phyloP scores from a whole-genome alignment of 805 yeast genomes.

The Pichia rugopelliculosa region DNA sequence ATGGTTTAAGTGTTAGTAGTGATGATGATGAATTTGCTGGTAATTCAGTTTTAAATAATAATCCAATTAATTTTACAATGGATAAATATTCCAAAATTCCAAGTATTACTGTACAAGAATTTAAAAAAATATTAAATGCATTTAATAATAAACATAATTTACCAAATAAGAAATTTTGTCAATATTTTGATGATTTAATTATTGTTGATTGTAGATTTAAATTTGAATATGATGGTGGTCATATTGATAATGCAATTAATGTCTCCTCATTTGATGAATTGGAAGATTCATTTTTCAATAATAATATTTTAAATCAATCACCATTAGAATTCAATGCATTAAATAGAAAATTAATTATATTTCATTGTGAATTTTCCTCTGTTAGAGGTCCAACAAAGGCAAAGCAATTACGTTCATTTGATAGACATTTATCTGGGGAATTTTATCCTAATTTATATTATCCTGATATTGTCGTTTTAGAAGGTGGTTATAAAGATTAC shows the following conservation, averaged over 20 bases:
- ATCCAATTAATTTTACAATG: slow-evolving; percentile 1
- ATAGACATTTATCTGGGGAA: slow-evolving; percentile 57
- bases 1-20: slow-evolving; percentile 16
- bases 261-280: slow-evolving; percentile 62
- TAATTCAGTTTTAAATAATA: slow-evolving; percentile 7
- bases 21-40: slow-evolving; percentile 7
- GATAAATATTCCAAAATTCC: slow-evolving; percentile 57
- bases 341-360: slow-evolving; percentile 50
- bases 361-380: slow-evolving; percentile 93
- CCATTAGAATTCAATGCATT: slow-evolving; percentile 21
- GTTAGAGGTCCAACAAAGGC: slow-evolving; percentile 96
- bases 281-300: slow-evolving; percentile 44
- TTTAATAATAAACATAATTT: slow-evolving; percentile 34
- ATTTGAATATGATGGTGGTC: slow-evolving; percentile 91
- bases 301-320: slow-evolving; percentile 13
- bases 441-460: slow-evolving; percentile 75
- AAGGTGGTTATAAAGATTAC: slow-evolving; percentile 86
- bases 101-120: slow-evolving; percentile 53
- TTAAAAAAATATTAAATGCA: slow-evolving; percentile 41
- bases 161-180: slow-evolving; percentile 28
- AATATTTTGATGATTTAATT: slow-evolving; percentile 46
- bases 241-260: slow-evolving; percentile 76
- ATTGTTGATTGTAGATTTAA: slow-evolving; percentile 88
- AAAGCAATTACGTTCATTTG: slow-evolving; percentile 71
- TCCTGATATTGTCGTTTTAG: slow-evolving; percentile 82